phyloP scores from a whole-genome alignment of 768 basidiomycete genomes.

The Pisolithus microcarpus region DNA sequence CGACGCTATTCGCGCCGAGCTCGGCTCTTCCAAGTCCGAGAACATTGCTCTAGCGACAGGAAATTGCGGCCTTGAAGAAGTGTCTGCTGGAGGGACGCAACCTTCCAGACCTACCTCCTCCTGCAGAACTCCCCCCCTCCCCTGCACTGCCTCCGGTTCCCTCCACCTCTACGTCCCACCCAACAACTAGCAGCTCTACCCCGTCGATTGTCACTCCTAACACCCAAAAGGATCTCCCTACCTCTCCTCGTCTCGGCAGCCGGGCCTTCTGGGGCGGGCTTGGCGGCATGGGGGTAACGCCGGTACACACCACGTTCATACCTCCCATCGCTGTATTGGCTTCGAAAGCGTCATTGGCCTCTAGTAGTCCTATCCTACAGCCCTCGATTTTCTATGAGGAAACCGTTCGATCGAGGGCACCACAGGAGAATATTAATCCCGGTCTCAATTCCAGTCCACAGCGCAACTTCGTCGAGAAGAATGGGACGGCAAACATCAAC shows the following conservation, averaged over 20 bases:
- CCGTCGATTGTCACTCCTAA: conserved; percentile 51
- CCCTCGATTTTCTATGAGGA: conserved; percentile 27
- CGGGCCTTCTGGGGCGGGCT: conserved; percentile 79
- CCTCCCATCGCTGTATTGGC: conserved; percentile 50
- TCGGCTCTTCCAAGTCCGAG: conserved; percentile 72
- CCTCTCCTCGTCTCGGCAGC: conserved; percentile 46
- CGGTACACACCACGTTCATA: conserved; percentile 77
- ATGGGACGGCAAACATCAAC: conserved; percentile 25
- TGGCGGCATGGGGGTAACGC: conserved; percentile 64
- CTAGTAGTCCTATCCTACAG: conserved; percentile 23
- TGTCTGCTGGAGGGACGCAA: conserved; percentile 64
- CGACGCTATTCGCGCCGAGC: conserved; percentile 77
- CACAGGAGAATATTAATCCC: conserved; percentile 22
- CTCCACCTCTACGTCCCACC: conserved; percentile 13
- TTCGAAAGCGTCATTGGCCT: conserved; percentile 13
- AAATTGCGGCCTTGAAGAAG: conserved; percentile 67
- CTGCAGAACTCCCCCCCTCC: conserved; percentile 31
- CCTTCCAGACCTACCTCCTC: conserved; percentile 39
- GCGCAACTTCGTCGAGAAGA: conserved; percentile 24
- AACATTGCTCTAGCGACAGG: conserved; percentile 76
- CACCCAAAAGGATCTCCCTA: conserved; percentile 70
- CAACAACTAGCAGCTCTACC: conserved; percentile 12
- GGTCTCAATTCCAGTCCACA: conserved; percentile 15
- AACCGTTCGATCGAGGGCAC: conserved; percentile 16
- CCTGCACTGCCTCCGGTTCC: conserved; percentile 37